Percentiles rank a stretch among this genome's conserved stretches.
phyloP scores from a whole-genome alignment of 2,329 filamentous ascomycete species.

The Coniella lustricola region DNA sequence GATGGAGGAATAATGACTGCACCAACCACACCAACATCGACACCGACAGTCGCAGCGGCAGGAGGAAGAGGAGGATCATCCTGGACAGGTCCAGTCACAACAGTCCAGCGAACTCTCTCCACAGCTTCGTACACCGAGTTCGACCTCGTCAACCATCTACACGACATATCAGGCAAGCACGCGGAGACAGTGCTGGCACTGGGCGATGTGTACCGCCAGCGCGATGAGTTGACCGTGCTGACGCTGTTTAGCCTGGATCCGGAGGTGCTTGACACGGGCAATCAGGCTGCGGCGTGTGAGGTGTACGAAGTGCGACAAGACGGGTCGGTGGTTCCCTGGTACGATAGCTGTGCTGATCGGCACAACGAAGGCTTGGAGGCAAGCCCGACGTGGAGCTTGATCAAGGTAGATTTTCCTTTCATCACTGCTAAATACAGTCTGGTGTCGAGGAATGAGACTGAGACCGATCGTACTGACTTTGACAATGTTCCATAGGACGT shows the following conservation, averaged over 20 bases:
- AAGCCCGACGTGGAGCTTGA: conserved; percentile 34
- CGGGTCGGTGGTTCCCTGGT: conserved; percentile 32
- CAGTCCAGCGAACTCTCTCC: conserved; percentile 3
- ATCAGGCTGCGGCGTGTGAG: conserved; percentile 42
- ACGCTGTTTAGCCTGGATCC: conserved; percentile 23
- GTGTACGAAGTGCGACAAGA: conserved; percentile 49
- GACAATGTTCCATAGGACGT: conserved; percentile 20
- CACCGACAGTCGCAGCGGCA: too few relatives aligned
- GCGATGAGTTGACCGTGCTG: conserved; percentile 27
- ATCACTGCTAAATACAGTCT: too few relatives aligned
- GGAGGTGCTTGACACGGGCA: conserved; percentile 21
- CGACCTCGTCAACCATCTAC: conserved; percentile 10
- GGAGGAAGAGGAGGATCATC: neutral
- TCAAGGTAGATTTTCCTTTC: conserved; percentile 22
- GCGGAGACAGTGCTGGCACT: conserved; percentile 23
- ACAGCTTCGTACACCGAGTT: conserved; percentile 1
- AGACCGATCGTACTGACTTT: neutral
- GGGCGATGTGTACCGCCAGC: conserved; percentile 27
- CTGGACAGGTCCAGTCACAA: neutral
- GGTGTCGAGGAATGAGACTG: too few relatives aligned
- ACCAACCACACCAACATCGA: too few relatives aligned
- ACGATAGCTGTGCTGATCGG: conserved; percentile 30
- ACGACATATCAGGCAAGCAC: conserved; percentile 1
- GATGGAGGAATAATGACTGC: too few relatives aligned
- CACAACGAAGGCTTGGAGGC: conserved; percentile 32